phyloP scores from a whole-genome alignment of 164 flowering plant genomes.

The Houttuynia cordata region DNA sequence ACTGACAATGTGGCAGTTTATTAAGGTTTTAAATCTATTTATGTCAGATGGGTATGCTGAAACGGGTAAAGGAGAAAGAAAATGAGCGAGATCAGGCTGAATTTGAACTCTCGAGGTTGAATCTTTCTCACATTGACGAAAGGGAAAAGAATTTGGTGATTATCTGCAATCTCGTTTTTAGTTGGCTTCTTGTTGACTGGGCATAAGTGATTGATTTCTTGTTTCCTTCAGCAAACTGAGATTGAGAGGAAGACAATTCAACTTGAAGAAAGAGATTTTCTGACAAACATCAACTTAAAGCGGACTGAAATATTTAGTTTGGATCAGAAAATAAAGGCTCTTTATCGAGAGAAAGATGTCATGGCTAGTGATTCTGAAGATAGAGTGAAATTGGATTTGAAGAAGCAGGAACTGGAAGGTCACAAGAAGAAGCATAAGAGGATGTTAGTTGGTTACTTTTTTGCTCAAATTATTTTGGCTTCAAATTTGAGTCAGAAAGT shows the following conservation, averaged over 20 bases:
- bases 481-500: neutral
- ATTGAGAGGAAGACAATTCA: constrained; percentile 58
- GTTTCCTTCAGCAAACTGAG: constrained; percentile 43
- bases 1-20: neutral
- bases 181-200: neutral
- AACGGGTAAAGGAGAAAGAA: constrained; percentile 49
- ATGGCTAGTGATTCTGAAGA: constrained; percentile 70
- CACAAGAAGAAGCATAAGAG: constrained; percentile 57
- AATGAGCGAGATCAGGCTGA: constrained; percentile 50
- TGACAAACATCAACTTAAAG: constrained; percentile 35
- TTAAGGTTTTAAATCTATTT: constrained; percentile 6
- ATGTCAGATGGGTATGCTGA: constrained; percentile 44
- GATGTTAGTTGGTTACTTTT: constrained; percentile 36
- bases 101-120: constrained; percentile 40
- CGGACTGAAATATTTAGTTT: constrained; percentile 32
- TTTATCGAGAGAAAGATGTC: constrained; percentile 54
- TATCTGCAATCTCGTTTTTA: constrained; percentile 1
- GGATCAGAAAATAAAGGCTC: constrained; percentile 45
- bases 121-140: constrained; percentile 62
- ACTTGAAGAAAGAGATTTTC: constrained; percentile 61
- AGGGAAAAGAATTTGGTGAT: constrained; percentile 68
- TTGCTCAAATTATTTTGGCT: neutral
- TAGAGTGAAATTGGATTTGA: constrained; percentile 55
- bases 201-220: neutral
- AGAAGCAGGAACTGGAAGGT: constrained; percentile 63